Evolutionary conservation across 2,329 filamentous ascomycete genomes (phyloP).

Genomic region (Colletotrichum camelliae): DNA sequence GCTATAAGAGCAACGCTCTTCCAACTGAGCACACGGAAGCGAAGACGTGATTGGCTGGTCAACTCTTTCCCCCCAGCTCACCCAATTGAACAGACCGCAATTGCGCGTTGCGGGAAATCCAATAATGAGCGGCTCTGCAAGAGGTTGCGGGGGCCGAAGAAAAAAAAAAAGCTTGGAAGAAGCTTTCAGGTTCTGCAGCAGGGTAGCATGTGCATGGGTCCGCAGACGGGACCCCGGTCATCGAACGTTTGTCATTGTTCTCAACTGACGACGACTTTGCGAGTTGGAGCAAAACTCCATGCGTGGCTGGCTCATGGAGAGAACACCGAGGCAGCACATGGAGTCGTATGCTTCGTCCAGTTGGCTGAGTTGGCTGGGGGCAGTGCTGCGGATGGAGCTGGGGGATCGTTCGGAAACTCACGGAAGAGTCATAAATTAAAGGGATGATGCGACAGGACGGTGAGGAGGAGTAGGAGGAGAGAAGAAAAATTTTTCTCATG

Average conservation of each 20-base stretch:
- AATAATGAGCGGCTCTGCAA: neutral
- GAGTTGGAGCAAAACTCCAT: neutral
- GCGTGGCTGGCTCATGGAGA: neutral
- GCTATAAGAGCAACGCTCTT: conserved; percentile 12
- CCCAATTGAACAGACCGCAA: neutral
- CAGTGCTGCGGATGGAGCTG: neutral
- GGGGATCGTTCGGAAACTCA: neutral
- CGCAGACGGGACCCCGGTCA: neutral
- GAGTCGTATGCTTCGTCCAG: neutral
- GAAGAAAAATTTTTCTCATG: neutral
- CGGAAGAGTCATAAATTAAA: neutral
- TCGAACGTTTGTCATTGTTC: neutral
- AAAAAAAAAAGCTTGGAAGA: neutral
- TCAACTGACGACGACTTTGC: neutral
- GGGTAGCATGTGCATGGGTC: neutral
- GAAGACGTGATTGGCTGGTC: neutral
- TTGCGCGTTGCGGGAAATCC: neutral
- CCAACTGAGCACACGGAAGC: conserved; percentile 5
- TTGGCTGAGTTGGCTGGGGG: neutral
- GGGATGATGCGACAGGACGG: neutral
- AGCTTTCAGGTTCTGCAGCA: neutral
- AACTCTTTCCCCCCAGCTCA: neutral
- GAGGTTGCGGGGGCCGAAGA: neutral
- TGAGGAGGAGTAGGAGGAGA: neutral
- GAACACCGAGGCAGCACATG: neutral